Percentiles rank a stretch among this genome's conserved stretches.
Conservation (phyloP, 2,329 filamentous ascomycete species). For the Capronia coronata region DNA sequence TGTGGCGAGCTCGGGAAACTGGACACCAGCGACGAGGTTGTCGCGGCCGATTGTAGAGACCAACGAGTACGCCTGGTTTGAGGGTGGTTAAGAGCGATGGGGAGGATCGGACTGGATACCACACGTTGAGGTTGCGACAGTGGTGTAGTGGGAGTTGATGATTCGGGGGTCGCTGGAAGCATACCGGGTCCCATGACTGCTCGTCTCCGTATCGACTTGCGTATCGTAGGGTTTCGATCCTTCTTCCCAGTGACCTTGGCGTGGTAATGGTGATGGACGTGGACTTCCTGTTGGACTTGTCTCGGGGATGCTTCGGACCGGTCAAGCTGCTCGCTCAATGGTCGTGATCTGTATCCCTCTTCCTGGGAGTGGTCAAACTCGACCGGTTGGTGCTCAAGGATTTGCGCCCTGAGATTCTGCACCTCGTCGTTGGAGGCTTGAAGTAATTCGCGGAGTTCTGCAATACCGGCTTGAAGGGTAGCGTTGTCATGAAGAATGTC, state of each 20-base stretch:
- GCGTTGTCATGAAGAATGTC: conserved; percentile 94
- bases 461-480: conserved; percentile 82
- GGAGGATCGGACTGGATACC: conserved; percentile 34
- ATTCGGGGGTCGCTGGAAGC: conserved; percentile 21
- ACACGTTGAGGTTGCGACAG: conserved; percentile 30
- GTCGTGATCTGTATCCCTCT: conserved; percentile 24
- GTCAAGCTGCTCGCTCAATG: conserved; percentile 65
- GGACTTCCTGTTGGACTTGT: conserved; percentile 64
- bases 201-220: conserved; percentile 33
- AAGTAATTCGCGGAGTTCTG: conserved; percentile 85
- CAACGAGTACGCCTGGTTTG: conserved; percentile 56
- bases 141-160: conserved; percentile 32
- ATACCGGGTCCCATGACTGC: conserved; percentile 15
- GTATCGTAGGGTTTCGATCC: conserved; percentile 51
- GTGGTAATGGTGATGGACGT: conserved; percentile 94
- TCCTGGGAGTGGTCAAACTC: conserved; percentile 19
- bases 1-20: conserved; percentile 76
- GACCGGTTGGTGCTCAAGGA: conserved; percentile 70
- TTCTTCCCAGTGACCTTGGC: conserved; percentile 47
- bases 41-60: conserved; percentile 56
- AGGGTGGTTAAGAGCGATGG: conserved; percentile 40
- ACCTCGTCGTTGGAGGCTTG: conserved; percentile 91
- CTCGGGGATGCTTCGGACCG: conserved; percentile 39
- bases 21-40: conserved; percentile 57
- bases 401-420: conserved; percentile 73